Evolutionary conservation across 2,329 filamentous ascomycete species (phyloP).

Genomic region (Aaosphaeria arxii): DNA sequence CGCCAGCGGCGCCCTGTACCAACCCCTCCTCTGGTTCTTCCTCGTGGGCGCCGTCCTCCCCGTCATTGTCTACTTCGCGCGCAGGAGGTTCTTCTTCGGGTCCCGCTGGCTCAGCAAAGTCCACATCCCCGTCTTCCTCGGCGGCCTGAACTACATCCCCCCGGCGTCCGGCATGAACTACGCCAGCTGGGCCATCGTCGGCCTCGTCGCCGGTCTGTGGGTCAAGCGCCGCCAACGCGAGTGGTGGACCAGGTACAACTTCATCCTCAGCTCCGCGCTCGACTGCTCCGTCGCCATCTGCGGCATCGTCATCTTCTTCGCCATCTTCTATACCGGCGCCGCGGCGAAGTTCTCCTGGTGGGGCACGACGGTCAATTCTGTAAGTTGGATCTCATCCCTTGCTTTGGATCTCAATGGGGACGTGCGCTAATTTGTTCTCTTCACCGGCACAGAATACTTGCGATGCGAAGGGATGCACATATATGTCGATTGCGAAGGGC

Average conservation of each 20-base stretch:
- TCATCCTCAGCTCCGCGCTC: slow-evolving; percentile 68
- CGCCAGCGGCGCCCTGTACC: slow-evolving; percentile 60
- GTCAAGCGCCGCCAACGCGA: slow-evolving; percentile 63
- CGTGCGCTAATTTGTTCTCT: no score
- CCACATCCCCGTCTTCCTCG: slow-evolving; percentile 57
- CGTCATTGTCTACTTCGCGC: slow-evolving; percentile 57
- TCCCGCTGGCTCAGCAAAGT: slow-evolving; percentile 60
- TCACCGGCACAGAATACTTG: no score
- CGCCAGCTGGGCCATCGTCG: slow-evolving; percentile 67
- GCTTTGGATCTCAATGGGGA: no score
- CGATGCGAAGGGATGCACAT: no score
- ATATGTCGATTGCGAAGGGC: no score
- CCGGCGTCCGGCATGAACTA: slow-evolving; percentile 71
- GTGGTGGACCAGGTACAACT: slow-evolving; percentile 80
- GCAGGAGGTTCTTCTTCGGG: slow-evolving; percentile 62
- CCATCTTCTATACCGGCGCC: slow-evolving; percentile 38
- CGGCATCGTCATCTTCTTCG: slow-evolving; percentile 68
- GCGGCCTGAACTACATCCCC: slow-evolving; percentile 40
- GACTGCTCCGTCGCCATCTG: slow-evolving; percentile 66
- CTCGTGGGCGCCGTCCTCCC: slow-evolving; percentile 63
- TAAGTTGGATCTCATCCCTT: no score
- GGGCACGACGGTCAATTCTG: not conserved
- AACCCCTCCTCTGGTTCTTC: slow-evolving; percentile 67
- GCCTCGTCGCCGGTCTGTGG: slow-evolving; percentile 66
- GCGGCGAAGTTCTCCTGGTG: not conserved